Conservation (phyloP, 495 filamentous ascomycete genomes). For the Penicillium herquei region DNA sequence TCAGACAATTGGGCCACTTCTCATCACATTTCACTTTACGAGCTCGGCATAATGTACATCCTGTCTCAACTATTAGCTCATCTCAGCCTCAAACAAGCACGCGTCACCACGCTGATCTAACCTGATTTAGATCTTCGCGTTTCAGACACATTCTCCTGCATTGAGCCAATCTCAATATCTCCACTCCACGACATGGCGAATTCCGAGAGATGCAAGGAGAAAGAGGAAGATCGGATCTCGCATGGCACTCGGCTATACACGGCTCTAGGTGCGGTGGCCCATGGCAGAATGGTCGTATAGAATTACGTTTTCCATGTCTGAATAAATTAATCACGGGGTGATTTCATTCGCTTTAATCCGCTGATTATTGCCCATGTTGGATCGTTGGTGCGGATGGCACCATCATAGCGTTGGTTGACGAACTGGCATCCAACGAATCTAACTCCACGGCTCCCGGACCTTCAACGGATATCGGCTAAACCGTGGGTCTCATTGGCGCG, state of each 20-base stretch:
- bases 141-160: slow-evolving; percentile 1
- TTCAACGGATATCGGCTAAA: slow-evolving; percentile 17
- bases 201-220: not conserved
- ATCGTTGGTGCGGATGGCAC: slow-evolving; percentile 7
- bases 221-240: slow-evolving; percentile 17
- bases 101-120: slow-evolving; percentile 1
- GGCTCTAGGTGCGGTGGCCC: slow-evolving; percentile 6
- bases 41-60: slow-evolving; percentile 20
- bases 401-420: slow-evolving; percentile 9
- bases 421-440: not conserved
- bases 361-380: not conserved
- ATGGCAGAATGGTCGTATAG: slow-evolving; percentile 8
- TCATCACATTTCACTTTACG: slow-evolving; percentile 24
- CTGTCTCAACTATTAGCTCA: slow-evolving; percentile 3
- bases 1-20: slow-evolving; percentile 16
- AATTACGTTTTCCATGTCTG: not conserved
- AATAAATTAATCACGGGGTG: not conserved
- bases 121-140: slow-evolving; percentile 19
- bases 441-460: slow-evolving; percentile 6
- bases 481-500: slow-evolving; percentile 1
- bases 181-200: slow-evolving; percentile 14
- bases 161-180: slow-evolving; percentile 1
- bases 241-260: slow-evolving; percentile 11
- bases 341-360: not conserved
- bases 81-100: not conserved